phyloP scores from a whole-genome alignment of 148 eudicot genomes.

The Euryodendron excelsum region DNA sequence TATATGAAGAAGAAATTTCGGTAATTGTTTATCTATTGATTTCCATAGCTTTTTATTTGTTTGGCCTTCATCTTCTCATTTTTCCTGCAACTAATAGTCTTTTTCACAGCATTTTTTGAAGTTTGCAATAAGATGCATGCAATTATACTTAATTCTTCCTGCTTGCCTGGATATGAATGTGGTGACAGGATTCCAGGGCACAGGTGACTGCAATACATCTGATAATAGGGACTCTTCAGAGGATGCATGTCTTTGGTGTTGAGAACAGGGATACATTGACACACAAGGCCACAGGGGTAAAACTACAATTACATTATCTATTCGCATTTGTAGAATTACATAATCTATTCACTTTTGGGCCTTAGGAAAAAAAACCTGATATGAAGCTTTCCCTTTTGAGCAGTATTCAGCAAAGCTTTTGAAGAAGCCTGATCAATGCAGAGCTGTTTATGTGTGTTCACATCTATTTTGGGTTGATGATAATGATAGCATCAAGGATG shows the following conservation, averaged over 20 bases:
- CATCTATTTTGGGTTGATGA: slow-evolving; percentile 97
- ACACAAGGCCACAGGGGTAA: slow-evolving; percentile 99
- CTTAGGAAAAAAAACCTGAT: neutral
- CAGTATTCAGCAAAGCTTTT: slow-evolving; percentile 97
- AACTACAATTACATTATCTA: neutral
- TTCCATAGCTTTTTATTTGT: slow-evolving; percentile 3
- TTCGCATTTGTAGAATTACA: no score
- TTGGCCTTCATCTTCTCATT: neutral
- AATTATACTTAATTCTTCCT: slow-evolving; percentile 19
- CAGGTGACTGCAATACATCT: slow-evolving; percentile 89
- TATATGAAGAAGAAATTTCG: slow-evolving; percentile 97
- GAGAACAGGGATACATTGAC: slow-evolving; percentile 96
- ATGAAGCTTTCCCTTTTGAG: slow-evolving; percentile 3
- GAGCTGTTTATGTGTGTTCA: slow-evolving; percentile 95
- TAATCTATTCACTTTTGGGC: neutral
- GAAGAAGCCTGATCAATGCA: slow-evolving; percentile 98
- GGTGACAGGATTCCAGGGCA: slow-evolving; percentile 77
- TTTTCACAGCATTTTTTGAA: neutral
- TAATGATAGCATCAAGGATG: slow-evolving; percentile 73
- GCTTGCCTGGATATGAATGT: slow-evolving; percentile 13
- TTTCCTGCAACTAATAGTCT: neutral
- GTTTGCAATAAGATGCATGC: neutral
- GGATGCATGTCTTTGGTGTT: slow-evolving; percentile 91
- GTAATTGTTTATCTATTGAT: slow-evolving; percentile 47
- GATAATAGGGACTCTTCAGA: slow-evolving; percentile 90